Percentiles rank a stretch among this genome's conserved stretches.
Conservation (phyloP, 257 asterid genomes). For the Echites panduratus region DNA sequence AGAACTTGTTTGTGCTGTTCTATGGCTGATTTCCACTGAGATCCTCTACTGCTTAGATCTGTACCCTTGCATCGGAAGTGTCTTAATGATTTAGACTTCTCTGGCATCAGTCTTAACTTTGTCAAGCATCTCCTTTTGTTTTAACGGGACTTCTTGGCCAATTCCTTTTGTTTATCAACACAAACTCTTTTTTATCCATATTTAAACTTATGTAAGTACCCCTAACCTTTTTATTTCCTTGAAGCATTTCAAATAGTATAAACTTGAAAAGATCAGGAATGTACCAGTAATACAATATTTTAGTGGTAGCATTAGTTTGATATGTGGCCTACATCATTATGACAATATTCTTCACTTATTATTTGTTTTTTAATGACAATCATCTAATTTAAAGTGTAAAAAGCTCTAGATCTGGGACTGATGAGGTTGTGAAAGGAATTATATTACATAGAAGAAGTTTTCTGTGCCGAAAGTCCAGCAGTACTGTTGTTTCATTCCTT, state of each 20-base stretch:
- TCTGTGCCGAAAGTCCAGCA: background rate
- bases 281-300: background rate
- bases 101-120: background rate
- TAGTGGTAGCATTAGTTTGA: background rate
- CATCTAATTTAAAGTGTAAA: background rate
- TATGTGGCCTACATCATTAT: background rate
- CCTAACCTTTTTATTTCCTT: too few relatives aligned
- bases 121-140: background rate
- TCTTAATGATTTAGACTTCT: background rate
- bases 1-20: slow-evolving; percentile 1
- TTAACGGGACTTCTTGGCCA: background rate
- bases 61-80: background rate
- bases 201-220: too few relatives aligned
- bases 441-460: background rate
- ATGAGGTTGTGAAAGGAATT: background rate
- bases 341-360: background rate
- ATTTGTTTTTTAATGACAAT: background rate
- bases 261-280: slow-evolving; percentile 1
- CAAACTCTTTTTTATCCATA: background rate
- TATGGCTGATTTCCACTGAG: background rate
- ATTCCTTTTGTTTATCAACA: background rate
- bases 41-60: background rate
- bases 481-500: background rate
- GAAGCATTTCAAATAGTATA: background rate
- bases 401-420: background rate